Evolutionary conservation across 352 stramenopile genomes (phyloP), one percentile per base, ranked within the genome.

Genomic region (Phytophthora citricola): DNA sequence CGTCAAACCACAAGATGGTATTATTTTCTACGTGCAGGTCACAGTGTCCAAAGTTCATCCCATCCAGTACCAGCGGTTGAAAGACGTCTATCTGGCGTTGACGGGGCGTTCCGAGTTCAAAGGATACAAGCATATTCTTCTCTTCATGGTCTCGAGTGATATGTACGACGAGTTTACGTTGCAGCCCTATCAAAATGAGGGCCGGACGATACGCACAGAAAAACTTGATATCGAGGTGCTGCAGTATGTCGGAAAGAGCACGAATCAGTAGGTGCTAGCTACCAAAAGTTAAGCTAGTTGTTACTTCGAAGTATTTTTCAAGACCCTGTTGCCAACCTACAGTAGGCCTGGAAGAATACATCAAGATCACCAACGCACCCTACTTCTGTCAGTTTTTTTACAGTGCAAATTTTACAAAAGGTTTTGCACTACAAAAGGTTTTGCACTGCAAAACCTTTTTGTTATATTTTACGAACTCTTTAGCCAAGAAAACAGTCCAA

Each of bases 121-220:
- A 52, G 24, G 47, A 20, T 78, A 66, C 64, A 49, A 11, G 22
- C 70, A 73, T 51, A 62, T 49, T 12, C 58, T 76, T 70, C 62
- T 79, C 49, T 79, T 76, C 51, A 62, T 74, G 54, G 64, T 78
- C 65, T 56, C 63, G 45, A 40, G 63, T 26, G 59, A 78, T 14
- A 78, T 66, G 47, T 75, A 64, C 41, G 59, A 74, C 48, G 0
- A 14, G 22, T 74, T 70, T 22, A 57, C 58, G 14, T 32, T 58
- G 43, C 52, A 73, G 36, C 4, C 36, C 41, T 74, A 74, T 54
- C 52, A 49, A 58, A 66, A 63, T 53, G 20, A 2, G 48, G 43
- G 63, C 8, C 17, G 47, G 14, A 57, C 34, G 32, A 51, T 57
- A 24, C 44, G 32, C 20, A 56, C 12, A 57, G 7, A 10, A 26